A percentile compares a stretch with the other conserved stretches of the same genome.
These are phyloP conservation scores for Dalbergia cultrata DNA, from an alignment of 306 rosid genomes.

Conservation along the genomic window DNA sequence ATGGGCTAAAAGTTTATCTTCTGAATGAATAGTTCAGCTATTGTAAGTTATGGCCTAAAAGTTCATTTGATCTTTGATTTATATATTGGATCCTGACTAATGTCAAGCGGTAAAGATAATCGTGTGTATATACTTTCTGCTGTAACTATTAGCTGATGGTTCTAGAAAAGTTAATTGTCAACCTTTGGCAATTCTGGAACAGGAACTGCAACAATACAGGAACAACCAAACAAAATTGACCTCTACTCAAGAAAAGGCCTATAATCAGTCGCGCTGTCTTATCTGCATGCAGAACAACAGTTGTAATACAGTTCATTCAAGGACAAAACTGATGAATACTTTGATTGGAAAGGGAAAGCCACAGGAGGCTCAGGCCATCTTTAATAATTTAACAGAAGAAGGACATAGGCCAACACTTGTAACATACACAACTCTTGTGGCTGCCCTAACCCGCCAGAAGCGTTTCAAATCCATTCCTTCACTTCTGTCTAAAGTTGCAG, in stretches of 20 bases:
- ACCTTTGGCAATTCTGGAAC: conserved; percentile 44
- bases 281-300: conserved; percentile 67
- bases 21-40: neutral
- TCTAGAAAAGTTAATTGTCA: neutral
- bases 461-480: conserved; percentile 78
- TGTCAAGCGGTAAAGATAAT: neutral
- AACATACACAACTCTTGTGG: conserved; percentile 90
- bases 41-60: conserved; percentile 15
- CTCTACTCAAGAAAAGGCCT: conserved; percentile 58
- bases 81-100: neutral
- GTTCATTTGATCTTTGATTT: conserved; percentile 1
- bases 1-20: conserved; percentile 3
- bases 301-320: conserved; percentile 81
- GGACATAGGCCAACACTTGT: conserved; percentile 87
- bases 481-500: conserved; percentile 75
- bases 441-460: conserved; percentile 86
- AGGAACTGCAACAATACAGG: conserved; percentile 63
- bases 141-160: neutral
- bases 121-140: neutral
- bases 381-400: conserved; percentile 72
- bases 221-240: conserved; percentile 49
- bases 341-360: conserved; percentile 77
- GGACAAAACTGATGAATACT: conserved; percentile 85
- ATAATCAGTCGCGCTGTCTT: conserved; percentile 63
- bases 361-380: conserved; percentile 76